Evolutionary conservation across 495 filamentous ascomycete species (phyloP).

Genomic region (Terfezia boudieri): DNA sequence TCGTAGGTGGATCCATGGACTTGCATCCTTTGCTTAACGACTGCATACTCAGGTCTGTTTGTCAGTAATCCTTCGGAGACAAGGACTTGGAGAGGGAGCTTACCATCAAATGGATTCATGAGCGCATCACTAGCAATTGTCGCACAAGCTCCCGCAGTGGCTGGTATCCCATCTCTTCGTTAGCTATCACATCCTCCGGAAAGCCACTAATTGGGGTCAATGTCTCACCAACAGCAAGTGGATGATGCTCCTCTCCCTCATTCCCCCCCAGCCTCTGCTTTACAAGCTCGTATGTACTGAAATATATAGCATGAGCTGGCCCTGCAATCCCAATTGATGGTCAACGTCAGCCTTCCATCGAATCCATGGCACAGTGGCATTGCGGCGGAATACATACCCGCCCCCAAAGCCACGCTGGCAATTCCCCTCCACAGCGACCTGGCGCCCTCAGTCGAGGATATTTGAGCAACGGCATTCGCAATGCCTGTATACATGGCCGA

Average conservation of each 20-base stretch:
- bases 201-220: background rate
- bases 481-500: conserved; percentile 73
- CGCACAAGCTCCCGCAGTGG: conserved; percentile 74
- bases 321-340: conserved; percentile 27
- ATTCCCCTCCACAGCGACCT: conserved; percentile 88
- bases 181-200: background rate
- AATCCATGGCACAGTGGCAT: background rate
- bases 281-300: conserved; percentile 90
- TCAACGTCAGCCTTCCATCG: conserved; percentile 12
- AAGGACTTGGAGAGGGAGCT: conserved; percentile 12
- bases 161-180: conserved; percentile 23
- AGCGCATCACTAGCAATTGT: conserved; percentile 93
- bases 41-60: conserved; percentile 22
- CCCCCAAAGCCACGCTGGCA: conserved; percentile 85
- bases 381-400: conserved; percentile 36
- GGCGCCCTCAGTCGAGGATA: conserved; percentile 71
- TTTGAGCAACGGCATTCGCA: conserved; percentile 75
- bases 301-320: conserved; percentile 93
- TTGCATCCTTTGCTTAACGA: conserved; percentile 99
- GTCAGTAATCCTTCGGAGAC: background rate
- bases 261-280: conserved; percentile 94
- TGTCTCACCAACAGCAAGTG: conserved; percentile 61
- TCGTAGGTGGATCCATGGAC: conserved; percentile 84
- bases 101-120: conserved; percentile 99
- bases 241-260: conserved; percentile 68